Evolutionary conservation across 2,329 filamentous ascomycete species (phyloP).

Genomic region (Fusarium albosuccineum): DNA sequence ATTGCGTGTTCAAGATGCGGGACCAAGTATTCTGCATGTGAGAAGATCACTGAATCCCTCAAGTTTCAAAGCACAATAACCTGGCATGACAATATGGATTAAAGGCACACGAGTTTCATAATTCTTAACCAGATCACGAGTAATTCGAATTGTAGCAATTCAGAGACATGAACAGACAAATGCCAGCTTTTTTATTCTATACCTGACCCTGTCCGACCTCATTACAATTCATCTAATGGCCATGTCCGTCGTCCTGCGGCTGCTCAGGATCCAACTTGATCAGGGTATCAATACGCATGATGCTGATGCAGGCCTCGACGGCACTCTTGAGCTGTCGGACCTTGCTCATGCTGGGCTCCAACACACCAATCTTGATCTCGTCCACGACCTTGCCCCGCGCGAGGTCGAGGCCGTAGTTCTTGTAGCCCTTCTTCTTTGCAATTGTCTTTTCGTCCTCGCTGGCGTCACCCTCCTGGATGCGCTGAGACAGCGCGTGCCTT

Average conservation of each 20-base stretch:
- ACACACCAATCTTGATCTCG: slow-evolving; percentile 91
- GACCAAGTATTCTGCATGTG: neutral
- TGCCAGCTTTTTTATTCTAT: slow-evolving; percentile 46
- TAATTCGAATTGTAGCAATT: slow-evolving; percentile 20
- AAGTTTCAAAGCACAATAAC: too few relatives aligned
- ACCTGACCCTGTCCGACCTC: slow-evolving; percentile 41
- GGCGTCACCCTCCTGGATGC: slow-evolving; percentile 86
- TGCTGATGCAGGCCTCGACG: slow-evolving; percentile 97
- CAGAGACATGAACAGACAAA: slow-evolving; percentile 40
- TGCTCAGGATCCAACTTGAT: slow-evolving; percentile 95
- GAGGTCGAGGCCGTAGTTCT: slow-evolving; percentile 97
- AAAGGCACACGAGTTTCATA: too few relatives aligned
- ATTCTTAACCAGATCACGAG: slow-evolving; percentile 12
- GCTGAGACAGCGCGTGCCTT: slow-evolving; percentile 93
- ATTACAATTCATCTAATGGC: slow-evolving; percentile 68
- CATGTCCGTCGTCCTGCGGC: slow-evolving; percentile 85
- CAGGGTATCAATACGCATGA: slow-evolving; percentile 99
- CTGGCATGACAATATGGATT: too few relatives aligned
- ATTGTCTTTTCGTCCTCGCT: slow-evolving; percentile 89
- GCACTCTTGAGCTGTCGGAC: slow-evolving; percentile 98
- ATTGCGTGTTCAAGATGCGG: slow-evolving; percentile 19
- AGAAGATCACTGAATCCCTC: too few relatives aligned
- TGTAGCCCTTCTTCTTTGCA: slow-evolving; percentile 96
- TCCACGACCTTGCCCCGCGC: slow-evolving; percentile 91
- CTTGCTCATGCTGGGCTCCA: slow-evolving; percentile 99